Evolutionary conservation across 495 filamentous ascomycete species (phyloP).

Genomic region (Endocarpon pusillum): DNA sequence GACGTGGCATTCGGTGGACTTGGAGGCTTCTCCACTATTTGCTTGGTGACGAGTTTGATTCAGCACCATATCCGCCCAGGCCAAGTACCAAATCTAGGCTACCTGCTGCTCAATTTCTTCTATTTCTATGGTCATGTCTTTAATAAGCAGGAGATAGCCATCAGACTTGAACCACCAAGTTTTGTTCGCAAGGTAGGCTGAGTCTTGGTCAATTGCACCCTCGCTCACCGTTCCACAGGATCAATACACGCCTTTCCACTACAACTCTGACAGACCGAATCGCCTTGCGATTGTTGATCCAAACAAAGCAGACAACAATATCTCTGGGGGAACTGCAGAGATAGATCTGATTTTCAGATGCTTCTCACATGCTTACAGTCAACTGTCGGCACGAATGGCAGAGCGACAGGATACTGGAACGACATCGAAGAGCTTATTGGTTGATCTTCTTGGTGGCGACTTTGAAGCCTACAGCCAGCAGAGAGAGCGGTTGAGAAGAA

Average conservation of each 20-base stretch:
- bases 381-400: conserved; percentile 40
- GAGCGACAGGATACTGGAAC: conserved; percentile 13
- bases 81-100: conserved; percentile 49
- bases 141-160: conserved; percentile 44
- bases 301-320: conserved; percentile 67
- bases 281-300: conserved; percentile 74
- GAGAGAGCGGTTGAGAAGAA: conserved; percentile 30
- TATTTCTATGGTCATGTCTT: conserved; percentile 75
- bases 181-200: conserved; percentile 54
- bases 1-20: conserved; percentile 80
- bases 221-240: not conserved
- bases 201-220: not conserved
- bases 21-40: conserved; percentile 88
- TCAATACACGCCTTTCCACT: conserved; percentile 3
- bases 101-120: conserved; percentile 69
- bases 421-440: conserved; percentile 40
- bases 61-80: conserved; percentile 54
- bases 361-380: conserved; percentile 45
- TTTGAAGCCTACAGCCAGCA: conserved; percentile 53
- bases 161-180: conserved; percentile 54
- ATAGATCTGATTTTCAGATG: conserved; percentile 38
- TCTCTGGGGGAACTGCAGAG: conserved; percentile 61
- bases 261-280: conserved; percentile 29
- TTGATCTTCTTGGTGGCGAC: conserved; percentile 48
- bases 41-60: conserved; percentile 74